phyloP scores from a whole-genome alignment of 176 grass and related monocot genomes.

The Ensete glaucum region DNA sequence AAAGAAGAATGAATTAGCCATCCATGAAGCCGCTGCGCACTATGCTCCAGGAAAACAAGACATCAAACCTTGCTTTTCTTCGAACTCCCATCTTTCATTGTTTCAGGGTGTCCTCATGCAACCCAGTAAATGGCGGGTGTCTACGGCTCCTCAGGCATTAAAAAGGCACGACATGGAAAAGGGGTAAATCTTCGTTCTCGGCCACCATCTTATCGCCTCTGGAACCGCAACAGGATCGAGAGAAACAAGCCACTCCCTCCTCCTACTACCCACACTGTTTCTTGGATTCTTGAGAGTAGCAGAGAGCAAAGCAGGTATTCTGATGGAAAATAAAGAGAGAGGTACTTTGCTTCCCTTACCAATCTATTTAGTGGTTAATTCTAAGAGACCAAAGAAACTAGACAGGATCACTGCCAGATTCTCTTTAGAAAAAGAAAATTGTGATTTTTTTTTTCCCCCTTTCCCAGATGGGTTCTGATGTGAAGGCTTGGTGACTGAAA shows the following conservation, averaged over 20 bases:
- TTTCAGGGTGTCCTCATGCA: constrained; percentile 59
- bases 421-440: constrained; percentile 19
- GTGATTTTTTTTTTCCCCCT: background rate
- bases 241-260: constrained; percentile 36
- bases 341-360: constrained; percentile 4
- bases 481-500: background rate
- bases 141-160: constrained; percentile 30
- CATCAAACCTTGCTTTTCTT: constrained; percentile 80
- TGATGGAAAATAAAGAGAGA: constrained; percentile 45
- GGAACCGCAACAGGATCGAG: constrained; percentile 22
- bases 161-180: no score
- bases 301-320: constrained; percentile 38
- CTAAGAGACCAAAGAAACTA: constrained; percentile 3
- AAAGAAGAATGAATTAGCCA: constrained; percentile 3
- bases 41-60: background rate
- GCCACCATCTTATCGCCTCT: background rate
- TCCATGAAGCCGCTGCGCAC: constrained; percentile 2
- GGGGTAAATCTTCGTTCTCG: no score
- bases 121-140: constrained; percentile 12
- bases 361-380: constrained; percentile 6
- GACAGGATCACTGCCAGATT: constrained; percentile 22
- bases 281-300: constrained; percentile 5
- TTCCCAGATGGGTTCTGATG: constrained; percentile 13
- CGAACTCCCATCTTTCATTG: constrained; percentile 82
- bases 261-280: constrained; percentile 18